Evolutionary conservation across 352 stramenopile species (phyloP), one percentile per base, ranked within the genome.

Genomic region (Phytophthora tentaculata): DNA sequence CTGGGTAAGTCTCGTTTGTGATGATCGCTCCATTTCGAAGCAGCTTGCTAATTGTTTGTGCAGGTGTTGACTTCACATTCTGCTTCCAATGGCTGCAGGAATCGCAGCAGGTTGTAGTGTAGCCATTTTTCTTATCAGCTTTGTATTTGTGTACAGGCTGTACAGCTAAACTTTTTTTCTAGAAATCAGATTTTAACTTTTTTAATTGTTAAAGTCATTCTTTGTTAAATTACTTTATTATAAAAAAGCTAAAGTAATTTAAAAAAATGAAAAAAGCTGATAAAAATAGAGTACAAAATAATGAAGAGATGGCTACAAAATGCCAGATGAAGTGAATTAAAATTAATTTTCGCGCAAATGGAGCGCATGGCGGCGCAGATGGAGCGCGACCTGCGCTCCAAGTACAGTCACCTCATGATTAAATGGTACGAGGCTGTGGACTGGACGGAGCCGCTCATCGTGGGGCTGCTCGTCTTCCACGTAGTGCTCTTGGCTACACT

Each of bases 341-440:
- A n/a, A n/a, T n/a, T n/a, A n/a, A n/a, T n/a, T n/a, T n/a, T n/a
- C n/a, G n/a, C n/a, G n/a, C n/a, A n/a, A 43, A 92, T 94, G 86
- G 86, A 90, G 48, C 43, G 69, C 26, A 76, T 92, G 47, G 83
- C 79, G 43, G 69, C 78, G 47, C 78, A 90, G 60, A 76, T 94
- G 56, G 65, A 84, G 79, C 81, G 81, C 74, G 81, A 91, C 35
- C 69, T 94, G 66, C 81, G 80, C 62, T 67, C 73, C 41, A 86
- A 91, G 73, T 91, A 92, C 73, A 79, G 77, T 54, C 84, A 90
- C 47, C 32, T 91, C 54, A 89, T 95, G 85, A 39, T 90, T 8
- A 74, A 84, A 49, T 95, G 87, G 87, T 95, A 94, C 69, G 85
- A 95, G 60, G 79, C 83, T 9, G 81, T 96, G 37, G 71, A 96